Percentiles rank a stretch among this genome's conserved stretches.
Evolutionary conservation across 257 asterid species (phyloP).

Genomic region (Nemophila menziesii): DNA sequence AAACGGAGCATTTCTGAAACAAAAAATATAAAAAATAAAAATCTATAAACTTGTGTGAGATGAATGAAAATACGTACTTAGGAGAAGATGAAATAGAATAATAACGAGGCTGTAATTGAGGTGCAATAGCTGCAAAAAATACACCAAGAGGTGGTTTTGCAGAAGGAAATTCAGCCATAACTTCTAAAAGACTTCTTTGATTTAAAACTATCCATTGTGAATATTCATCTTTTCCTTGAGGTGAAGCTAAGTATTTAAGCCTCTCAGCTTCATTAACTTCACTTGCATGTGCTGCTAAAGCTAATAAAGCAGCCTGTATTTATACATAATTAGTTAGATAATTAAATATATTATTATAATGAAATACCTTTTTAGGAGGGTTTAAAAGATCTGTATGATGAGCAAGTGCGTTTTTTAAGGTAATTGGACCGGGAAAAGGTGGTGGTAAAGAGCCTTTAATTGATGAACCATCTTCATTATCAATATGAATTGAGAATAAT

Average conservation of each 20-base stretch:
- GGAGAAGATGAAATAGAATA: constrained; percentile 80
- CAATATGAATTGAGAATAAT: constrained; percentile 47
- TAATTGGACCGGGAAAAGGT: constrained; percentile 74
- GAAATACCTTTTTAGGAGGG: constrained; percentile 55
- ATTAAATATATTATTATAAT: constrained; percentile 3
- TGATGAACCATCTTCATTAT: constrained; percentile 57
- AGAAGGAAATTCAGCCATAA: constrained; percentile 73
- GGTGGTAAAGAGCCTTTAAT: constrained; percentile 56
- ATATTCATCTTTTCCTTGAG: constrained; percentile 80
- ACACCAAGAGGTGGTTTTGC: constrained; percentile 81
- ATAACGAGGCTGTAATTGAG: constrained; percentile 65
- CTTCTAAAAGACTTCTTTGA: constrained; percentile 79
- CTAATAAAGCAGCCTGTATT: constrained; percentile 57
- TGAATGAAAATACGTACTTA: constrained; percentile 25
- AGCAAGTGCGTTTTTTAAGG: constrained; percentile 52
- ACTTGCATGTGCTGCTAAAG: constrained; percentile 61
- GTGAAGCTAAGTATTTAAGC: constrained; percentile 59
- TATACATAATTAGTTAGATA: neutral
- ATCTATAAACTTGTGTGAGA: constrained; percentile 2
- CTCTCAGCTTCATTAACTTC: constrained; percentile 54
- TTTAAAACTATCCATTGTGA: constrained; percentile 51
- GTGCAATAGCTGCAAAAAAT: constrained; percentile 68
- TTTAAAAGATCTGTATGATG: constrained; percentile 59
- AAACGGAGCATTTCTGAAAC: constrained; percentile 50
- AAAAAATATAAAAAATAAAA: constrained; percentile 10